Conservation (phyloP, 2,329 filamentous ascomycete species). For the Escovopsis sp. region DNA sequence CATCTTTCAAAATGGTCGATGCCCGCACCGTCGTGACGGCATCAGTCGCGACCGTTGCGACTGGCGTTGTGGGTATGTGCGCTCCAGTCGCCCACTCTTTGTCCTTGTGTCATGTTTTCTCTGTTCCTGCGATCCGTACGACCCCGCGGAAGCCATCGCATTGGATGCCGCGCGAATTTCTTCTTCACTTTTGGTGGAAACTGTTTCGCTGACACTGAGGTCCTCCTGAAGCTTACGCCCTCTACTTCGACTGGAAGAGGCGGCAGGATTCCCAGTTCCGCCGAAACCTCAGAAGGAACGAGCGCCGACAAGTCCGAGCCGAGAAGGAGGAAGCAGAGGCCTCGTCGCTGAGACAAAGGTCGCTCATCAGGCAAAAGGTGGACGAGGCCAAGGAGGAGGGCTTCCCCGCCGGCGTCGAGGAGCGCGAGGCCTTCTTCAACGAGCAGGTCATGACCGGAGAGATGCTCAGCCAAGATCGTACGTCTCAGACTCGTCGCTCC, state of each 20-base stretch:
- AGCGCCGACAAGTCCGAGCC: slow-evolving; percentile 53
- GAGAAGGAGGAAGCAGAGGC: slow-evolving; percentile 59
- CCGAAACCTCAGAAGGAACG: slow-evolving; percentile 55
- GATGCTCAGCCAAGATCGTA: slow-evolving; percentile 67
- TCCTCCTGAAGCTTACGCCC: slow-evolving; percentile 37
- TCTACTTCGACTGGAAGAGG: slow-evolving; percentile 55
- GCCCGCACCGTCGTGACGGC: slow-evolving; percentile 42
- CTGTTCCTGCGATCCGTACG: neutral
- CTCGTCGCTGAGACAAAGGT: slow-evolving; percentile 49
- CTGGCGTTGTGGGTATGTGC: slow-evolving; percentile 40
- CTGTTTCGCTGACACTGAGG: neutral
- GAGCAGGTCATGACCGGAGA: slow-evolving; percentile 85
- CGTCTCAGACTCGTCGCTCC: too few species aligned
- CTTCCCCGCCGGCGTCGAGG: slow-evolving; percentile 78
- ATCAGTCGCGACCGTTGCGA: slow-evolving; percentile 44
- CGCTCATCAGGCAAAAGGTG: slow-evolving; percentile 59
- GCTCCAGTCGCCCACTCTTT: neutral
- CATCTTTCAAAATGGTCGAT: slow-evolving; percentile 26
- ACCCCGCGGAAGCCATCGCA: too few species aligned
- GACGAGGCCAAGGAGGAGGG: slow-evolving; percentile 78
- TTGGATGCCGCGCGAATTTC: slow-evolving; percentile 3
- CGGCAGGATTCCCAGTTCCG: slow-evolving; percentile 50
- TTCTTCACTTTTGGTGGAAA: slow-evolving; percentile 5
- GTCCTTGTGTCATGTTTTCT: neutral
- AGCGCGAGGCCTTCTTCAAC: slow-evolving; percentile 95